Evolutionary conservation across 768 basidiomycete genomes (phyloP).

Genomic region (Tylopilus vinaceipallidus): DNA sequence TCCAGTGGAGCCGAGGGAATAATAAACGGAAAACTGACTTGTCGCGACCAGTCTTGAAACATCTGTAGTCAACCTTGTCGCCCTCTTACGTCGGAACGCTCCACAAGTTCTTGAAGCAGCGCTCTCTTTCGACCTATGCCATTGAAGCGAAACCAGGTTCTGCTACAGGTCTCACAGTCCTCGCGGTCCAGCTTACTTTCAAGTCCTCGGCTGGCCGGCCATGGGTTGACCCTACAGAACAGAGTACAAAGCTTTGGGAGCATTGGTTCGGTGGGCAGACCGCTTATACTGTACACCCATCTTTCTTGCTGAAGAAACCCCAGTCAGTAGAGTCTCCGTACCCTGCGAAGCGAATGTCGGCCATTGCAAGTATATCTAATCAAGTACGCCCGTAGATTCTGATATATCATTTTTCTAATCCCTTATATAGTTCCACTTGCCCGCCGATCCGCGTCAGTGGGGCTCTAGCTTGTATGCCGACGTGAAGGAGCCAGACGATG

Average conservation of each 20-base stretch:
- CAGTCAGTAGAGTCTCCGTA: conserved; percentile 38
- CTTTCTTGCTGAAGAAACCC: not conserved
- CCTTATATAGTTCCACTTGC: conserved; percentile 52
- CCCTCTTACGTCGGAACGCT: not conserved
- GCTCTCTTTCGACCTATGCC: conserved; percentile 15
- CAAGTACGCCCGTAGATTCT: conserved; percentile 33
- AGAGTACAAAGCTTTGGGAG: conserved; percentile 29
- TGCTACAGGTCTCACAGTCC: not conserved
- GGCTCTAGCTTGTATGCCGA: conserved; percentile 56
- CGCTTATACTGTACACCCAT: not conserved
- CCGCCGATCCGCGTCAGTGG: conserved; percentile 67
- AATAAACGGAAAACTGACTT: not conserved
- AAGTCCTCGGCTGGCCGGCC: not conserved
- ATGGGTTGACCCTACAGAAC: conserved; percentile 16
- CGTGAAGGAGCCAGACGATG: conserved; percentile 64
- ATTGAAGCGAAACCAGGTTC: conserved; percentile 2
- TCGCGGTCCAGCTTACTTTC: conserved; percentile 14
- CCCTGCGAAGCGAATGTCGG: conserved; percentile 41
- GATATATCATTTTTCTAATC: not conserved
- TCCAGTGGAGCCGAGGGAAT: conserved; percentile 3
- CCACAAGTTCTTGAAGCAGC: not conserved
- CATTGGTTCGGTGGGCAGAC: conserved; percentile 17
- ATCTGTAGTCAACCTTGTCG: not conserved
- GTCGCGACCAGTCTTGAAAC: not conserved
- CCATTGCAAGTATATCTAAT: conserved; percentile 37